Conservation (phyloP, 371 early-diverging fungal species). For the Saksenaea oblongispora region DNA sequence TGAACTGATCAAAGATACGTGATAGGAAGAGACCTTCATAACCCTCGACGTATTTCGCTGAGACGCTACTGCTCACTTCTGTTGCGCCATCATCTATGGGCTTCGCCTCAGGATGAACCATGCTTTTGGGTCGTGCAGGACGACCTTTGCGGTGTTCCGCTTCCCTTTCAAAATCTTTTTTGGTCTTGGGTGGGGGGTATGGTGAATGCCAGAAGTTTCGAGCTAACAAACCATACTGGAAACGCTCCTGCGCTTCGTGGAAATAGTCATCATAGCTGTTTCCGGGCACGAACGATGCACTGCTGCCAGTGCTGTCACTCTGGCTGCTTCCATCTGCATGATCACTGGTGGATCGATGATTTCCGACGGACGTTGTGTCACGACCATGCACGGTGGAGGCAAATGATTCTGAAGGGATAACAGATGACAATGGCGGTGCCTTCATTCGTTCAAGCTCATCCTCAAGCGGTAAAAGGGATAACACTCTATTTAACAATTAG, state of each 20-base stretch:
- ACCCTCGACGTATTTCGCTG: conserved; percentile 22
- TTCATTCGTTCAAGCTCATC: conserved; percentile 54
- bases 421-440: conserved; percentile 42
- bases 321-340: conserved; percentile 11
- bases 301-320: conserved; percentile 11
- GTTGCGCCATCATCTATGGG: background rate
- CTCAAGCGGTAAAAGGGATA: conserved; percentile 52
- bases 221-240: conserved; percentile 49
- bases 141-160: conserved; percentile 45
- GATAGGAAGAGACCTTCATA: conserved; percentile 51
- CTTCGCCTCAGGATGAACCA: conserved; percentile 16
- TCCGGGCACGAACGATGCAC: conserved; percentile 30
- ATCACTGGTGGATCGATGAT: conserved; percentile 1
- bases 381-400: conserved; percentile 22
- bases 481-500: conserved; percentile 24
- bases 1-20: conserved; percentile 48
- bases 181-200: conserved; percentile 46
- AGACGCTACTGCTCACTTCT: background rate
- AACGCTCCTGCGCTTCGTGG: conserved; percentile 52
- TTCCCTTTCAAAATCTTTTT: conserved; percentile 39
- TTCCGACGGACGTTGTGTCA: background rate
- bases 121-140: conserved; percentile 38
- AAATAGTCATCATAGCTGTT: conserved; percentile 57
- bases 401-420: conserved; percentile 38
- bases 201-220: conserved; percentile 51